Base-by-base conservation (phyloP, 2,329 filamentous ascomycete genomes). In the Trichoderma koningiopsis region DNA sequence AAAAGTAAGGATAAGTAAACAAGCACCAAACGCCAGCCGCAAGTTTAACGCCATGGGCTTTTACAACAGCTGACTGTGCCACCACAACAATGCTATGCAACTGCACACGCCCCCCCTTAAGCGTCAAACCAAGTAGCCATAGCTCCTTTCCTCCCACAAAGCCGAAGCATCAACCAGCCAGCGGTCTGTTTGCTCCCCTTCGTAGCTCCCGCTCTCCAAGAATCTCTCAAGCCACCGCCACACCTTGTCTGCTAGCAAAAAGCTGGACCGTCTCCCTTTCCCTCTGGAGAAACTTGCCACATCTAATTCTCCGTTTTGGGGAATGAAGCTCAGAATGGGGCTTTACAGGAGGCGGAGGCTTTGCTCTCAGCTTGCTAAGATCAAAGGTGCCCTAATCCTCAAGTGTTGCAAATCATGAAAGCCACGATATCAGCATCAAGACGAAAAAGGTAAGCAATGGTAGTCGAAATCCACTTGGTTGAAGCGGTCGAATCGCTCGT, bases 231-330 rank as follows among this genome's bases (percentile, higher is more conserved):
- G 63, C 63, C 63, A 58, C 37, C 57, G 22, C 63, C 63, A 40
- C n/a, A 47, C 27, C 35, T 58, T 64, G 33, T 27, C 62, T 33
- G 33, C 5, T 55, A 40, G 24, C 60, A 47, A 49, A 47, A 56
- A 24, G 37, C 14, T 43, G 13, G 16, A 10, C 43, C 22, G 2
- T 22, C 13, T 27, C 22, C 10, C 4, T 57, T 35, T 37, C 55
- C 24, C 14, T 24, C 52, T 27, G 52, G 13, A 29, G 27, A 55
- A 55, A 16, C 37, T 55, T 14, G 63, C 53, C 63, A 35, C 47
- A 13, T 66, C 43, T 43, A 66, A 49, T 66, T 66, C 63, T 66
- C 63, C 63, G 62, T 10, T 43, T 19, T 43, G 40, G 55, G 53
- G 29, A 35, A 57, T 49, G 47, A 24, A 49, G 16, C 40, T 43